These are phyloP conservation scores for Ilyonectria robusta DNA, from an alignment of 2,329 filamentous ascomycete genomes.

Conservation along the genomic window DNA sequence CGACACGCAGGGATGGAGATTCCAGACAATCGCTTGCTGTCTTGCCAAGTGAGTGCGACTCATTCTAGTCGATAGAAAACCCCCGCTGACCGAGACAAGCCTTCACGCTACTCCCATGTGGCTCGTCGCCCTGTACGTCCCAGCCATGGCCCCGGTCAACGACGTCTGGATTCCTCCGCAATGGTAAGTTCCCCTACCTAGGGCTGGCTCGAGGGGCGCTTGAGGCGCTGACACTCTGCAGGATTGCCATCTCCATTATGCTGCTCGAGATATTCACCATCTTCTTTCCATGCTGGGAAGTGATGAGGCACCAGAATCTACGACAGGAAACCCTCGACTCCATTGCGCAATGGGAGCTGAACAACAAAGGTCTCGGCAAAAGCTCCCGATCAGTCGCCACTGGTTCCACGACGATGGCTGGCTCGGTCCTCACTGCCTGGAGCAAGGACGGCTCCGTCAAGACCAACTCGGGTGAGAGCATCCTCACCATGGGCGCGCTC, in stretches of 20 bases:
- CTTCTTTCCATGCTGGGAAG: constrained; percentile 74
- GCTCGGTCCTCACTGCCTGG: constrained; percentile 56
- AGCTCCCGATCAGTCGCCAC: constrained; percentile 53
- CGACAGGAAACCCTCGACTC: constrained; percentile 64
- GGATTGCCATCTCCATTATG: constrained; percentile 72
- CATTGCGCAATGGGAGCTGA: constrained; percentile 64
- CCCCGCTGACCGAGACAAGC: constrained; percentile 51
- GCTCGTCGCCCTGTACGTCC: constrained; percentile 71
- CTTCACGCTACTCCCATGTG: constrained; percentile 77
- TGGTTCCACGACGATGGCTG: constrained; percentile 50
- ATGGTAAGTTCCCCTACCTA: constrained; percentile 65
- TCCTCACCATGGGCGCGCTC: constrained; percentile 47
- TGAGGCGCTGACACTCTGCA: constrained; percentile 36
- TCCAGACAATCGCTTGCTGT: constrained; percentile 71
- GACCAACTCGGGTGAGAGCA: constrained; percentile 56
- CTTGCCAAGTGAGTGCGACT: constrained; percentile 57
- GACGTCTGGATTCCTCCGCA: constrained; percentile 71
- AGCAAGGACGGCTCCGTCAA: constrained; percentile 53
- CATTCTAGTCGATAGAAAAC: constrained; percentile 6
- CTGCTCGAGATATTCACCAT: constrained; percentile 75
- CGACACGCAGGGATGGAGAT: constrained; percentile 77
- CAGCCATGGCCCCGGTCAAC: constrained; percentile 67
- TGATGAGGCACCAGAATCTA: constrained; percentile 61
- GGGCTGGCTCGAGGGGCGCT: too few relatives aligned
- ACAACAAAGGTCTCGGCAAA: constrained; percentile 51